These are phyloP conservation scores for Yamadazyma philogaea DNA, from an alignment of 805 yeast species.

Conservation along the genomic window DNA sequence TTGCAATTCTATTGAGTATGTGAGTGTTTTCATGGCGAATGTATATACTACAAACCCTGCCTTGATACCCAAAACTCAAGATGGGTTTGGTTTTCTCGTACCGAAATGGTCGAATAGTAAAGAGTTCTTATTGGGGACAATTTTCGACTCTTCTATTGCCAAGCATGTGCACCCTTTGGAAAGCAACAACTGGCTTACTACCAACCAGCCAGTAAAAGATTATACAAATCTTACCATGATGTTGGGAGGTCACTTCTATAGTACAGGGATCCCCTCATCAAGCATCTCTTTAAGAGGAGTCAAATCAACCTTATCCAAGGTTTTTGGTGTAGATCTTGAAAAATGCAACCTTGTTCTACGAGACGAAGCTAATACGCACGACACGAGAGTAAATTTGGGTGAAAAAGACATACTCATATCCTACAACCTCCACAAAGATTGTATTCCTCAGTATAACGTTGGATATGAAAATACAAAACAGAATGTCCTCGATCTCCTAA, in stretches of 20 bases:
- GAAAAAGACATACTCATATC: constrained; percentile 31
- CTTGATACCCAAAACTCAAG: constrained; percentile 33
- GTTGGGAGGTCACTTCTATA: constrained; percentile 76
- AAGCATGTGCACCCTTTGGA: constrained; percentile 10
- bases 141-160: constrained; percentile 77
- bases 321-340: constrained; percentile 21
- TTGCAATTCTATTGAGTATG: constrained; percentile 31
- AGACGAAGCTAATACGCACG: constrained; percentile 20
- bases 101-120: constrained; percentile 54
- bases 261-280: constrained; percentile 30
- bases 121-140: constrained; percentile 73
- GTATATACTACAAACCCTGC: constrained; percentile 45
- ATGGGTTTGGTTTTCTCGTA: constrained; percentile 87
- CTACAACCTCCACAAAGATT: constrained; percentile 36
- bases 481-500: constrained; percentile 29
- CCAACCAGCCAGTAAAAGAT: constrained; percentile 6
- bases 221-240: constrained; percentile 80
- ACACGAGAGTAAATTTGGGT: constrained; percentile 15
- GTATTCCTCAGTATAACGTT: constrained; percentile 78
- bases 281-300: constrained; percentile 24
- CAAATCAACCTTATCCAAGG: constrained; percentile 20
- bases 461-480: constrained; percentile 54
- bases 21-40: constrained; percentile 63
- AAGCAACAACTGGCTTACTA: not conserved
- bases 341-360: constrained; percentile 22